Conservation (phyloP, 805 yeast genomes). For the Vanderwaltozyma yarrowii region DNA sequence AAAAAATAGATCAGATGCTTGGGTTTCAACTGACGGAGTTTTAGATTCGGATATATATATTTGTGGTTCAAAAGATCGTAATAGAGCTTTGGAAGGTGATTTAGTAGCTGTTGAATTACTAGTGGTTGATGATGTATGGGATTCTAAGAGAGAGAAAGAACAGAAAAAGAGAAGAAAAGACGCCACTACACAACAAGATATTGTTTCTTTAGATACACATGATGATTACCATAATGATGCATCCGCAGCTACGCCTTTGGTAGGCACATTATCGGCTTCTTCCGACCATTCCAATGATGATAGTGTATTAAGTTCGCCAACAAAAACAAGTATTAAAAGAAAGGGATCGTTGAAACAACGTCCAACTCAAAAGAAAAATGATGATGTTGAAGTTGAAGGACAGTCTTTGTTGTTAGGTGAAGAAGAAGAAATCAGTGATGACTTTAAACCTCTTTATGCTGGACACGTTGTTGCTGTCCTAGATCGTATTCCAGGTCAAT, state of each 20-base stretch:
- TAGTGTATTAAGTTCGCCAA: slow-evolving; percentile 6
- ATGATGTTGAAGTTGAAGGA: slow-evolving; percentile 98
- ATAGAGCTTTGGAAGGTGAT: slow-evolving; percentile 95
- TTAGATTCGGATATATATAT: slow-evolving; percentile 95
- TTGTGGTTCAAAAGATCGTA: slow-evolving; percentile 97
- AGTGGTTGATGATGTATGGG: slow-evolving; percentile 97
- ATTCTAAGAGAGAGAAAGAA: slow-evolving; percentile 89
- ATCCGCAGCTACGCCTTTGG: slow-evolving; percentile 38
- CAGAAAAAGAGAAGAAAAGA: slow-evolving; percentile 90
- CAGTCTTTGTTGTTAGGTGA: slow-evolving; percentile 85
- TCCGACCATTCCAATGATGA: slow-evolving; percentile 4
- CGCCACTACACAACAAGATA: slow-evolving; percentile 33
- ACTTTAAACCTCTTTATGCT: slow-evolving; percentile 85
- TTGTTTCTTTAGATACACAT: slow-evolving; percentile 29
- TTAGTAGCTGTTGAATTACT: slow-evolving; percentile 90
- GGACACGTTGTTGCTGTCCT: slow-evolving; percentile 98
- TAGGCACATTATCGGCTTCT: not conserved
- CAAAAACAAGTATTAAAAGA: slow-evolving; percentile 37
- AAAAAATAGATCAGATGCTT: slow-evolving; percentile 94
- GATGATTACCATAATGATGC: slow-evolving; percentile 80
- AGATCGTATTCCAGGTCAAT: slow-evolving; percentile 94
- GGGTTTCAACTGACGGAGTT: slow-evolving; percentile 93
- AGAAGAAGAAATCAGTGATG: slow-evolving; percentile 92
- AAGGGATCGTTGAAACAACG: slow-evolving; percentile 88
- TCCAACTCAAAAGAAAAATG: slow-evolving; percentile 95